Percentiles rank a stretch among this genome's conserved stretches.
Evolutionary conservation across 164 flowering plant genomes (phyloP).

Genomic region (Aristolochia californica): DNA sequence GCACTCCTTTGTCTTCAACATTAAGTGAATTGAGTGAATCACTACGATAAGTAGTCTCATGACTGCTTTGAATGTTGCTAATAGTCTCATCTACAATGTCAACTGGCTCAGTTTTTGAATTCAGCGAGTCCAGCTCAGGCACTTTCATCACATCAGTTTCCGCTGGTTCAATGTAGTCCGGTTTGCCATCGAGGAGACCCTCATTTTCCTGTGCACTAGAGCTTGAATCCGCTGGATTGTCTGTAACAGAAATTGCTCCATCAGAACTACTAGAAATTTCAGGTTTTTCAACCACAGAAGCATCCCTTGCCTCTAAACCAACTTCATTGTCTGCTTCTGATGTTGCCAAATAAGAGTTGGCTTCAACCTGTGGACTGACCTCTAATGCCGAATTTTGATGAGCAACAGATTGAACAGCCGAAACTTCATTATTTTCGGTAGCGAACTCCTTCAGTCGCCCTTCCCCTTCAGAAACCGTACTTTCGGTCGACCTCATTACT

Average conservation of each 20-base stretch:
- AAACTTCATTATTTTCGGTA: slow-evolving; percentile 1
- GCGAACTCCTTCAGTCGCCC: slow-evolving; percentile 9
- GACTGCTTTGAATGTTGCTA: background rate
- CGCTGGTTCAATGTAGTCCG: background rate
- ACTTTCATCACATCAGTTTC: background rate
- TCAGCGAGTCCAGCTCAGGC: background rate
- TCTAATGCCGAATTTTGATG: background rate
- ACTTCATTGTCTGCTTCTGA: background rate
- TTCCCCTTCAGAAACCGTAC: slow-evolving; percentile 6
- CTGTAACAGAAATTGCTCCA: background rate
- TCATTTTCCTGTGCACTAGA: no score
- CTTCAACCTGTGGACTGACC: background rate
- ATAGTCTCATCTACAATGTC: slow-evolving; percentile 3
- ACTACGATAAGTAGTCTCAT: background rate
- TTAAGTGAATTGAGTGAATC: background rate
- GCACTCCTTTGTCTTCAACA: slow-evolving; percentile 1
- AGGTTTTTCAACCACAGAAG: background rate
- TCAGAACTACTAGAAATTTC: background rate
- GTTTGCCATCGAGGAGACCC: background rate
- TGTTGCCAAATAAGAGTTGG: background rate
- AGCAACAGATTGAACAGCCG: background rate
- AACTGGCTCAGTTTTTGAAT: slow-evolving; percentile 1
- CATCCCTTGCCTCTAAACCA: background rate
- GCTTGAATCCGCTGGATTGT: background rate
- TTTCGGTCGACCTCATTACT: slow-evolving; percentile 5